phyloP scores from a whole-genome alignment of 2,329 filamentous ascomycete species.

The Xylaria sp. region DNA sequence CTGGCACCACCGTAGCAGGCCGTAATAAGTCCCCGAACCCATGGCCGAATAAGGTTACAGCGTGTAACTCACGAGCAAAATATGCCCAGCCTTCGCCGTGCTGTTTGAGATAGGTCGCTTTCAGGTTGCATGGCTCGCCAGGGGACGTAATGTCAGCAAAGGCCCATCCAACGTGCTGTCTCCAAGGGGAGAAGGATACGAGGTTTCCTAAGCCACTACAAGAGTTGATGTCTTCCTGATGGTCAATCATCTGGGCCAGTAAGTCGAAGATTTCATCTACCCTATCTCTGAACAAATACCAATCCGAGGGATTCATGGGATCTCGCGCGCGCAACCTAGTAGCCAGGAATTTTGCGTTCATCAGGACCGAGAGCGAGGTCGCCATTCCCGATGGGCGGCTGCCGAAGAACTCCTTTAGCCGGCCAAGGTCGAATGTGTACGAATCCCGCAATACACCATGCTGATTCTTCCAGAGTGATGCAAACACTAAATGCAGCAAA shows the following conservation, averaged over 20 bases:
- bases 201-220: background rate
- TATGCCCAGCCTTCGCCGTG: background rate
- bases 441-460: background rate
- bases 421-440: background rate
- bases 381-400: background rate
- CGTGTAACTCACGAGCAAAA: background rate
- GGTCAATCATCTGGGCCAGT: background rate
- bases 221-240: background rate
- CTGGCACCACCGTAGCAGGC: background rate
- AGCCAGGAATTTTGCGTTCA: background rate
- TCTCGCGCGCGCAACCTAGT: background rate
- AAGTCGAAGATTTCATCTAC: background rate
- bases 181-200: background rate
- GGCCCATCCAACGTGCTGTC: constrained; percentile 42
- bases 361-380: background rate
- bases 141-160: constrained; percentile 33
- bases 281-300: background rate
- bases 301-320: background rate
- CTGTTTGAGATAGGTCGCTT: background rate
- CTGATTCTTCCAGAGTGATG: background rate
- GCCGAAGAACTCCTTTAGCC: background rate
- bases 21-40: background rate
- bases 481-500: background rate
- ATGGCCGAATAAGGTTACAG: background rate
- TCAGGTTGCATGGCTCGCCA: background rate